Percentiles rank a stretch among this genome's conserved stretches.
These are phyloP conservation scores for Suillus tomentosus DNA, from an alignment of 768 basidiomycete genomes.

Conservation along the genomic window DNA sequence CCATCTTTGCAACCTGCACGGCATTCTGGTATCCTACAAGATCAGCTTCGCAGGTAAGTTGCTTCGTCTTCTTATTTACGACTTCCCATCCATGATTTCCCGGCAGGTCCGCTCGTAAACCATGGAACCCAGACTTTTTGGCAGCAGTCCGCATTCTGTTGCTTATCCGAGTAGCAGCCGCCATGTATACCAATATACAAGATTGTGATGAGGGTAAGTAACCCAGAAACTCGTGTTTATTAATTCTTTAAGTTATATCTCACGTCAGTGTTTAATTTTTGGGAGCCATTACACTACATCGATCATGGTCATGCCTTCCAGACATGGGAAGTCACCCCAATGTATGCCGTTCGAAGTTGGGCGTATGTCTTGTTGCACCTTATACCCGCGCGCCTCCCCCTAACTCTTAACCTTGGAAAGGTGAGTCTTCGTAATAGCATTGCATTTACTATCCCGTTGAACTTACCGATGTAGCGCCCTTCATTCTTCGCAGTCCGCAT, in stretches of 20 bases:
- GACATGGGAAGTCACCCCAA: constrained; percentile 95
- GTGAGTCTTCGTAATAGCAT: constrained; percentile 41
- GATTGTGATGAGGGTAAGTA: constrained; percentile 94
- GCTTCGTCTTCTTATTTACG: constrained; percentile 7
- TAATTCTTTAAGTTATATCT: constrained; percentile 3
- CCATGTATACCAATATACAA: constrained; percentile 94
- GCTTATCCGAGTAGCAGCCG: constrained; percentile 75
- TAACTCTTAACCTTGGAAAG: constrained; percentile 68
- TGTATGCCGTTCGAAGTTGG: constrained; percentile 93
- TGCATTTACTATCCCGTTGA: background rate
- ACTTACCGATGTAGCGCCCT: constrained; percentile 58
- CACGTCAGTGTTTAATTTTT: constrained; percentile 90
- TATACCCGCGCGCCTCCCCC: constrained; percentile 61
- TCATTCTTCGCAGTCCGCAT: constrained; percentile 90
- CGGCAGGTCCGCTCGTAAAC: constrained; percentile 59
- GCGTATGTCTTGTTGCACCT: constrained; percentile 85
- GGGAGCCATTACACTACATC: constrained; percentile 96
- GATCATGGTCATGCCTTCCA: constrained; percentile 88
- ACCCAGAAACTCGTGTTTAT: background rate
- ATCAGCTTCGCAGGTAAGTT: constrained; percentile 72
- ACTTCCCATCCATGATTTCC: constrained; percentile 13
- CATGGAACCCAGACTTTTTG: constrained; percentile 86
- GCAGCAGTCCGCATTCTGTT: constrained; percentile 83
- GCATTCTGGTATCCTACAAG: constrained; percentile 75
- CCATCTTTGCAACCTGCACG: constrained; percentile 35